Conservation (phyloP, 225 moss, liverwort and hornwort species). For the Rhytidiadelphus loreus region DNA sequence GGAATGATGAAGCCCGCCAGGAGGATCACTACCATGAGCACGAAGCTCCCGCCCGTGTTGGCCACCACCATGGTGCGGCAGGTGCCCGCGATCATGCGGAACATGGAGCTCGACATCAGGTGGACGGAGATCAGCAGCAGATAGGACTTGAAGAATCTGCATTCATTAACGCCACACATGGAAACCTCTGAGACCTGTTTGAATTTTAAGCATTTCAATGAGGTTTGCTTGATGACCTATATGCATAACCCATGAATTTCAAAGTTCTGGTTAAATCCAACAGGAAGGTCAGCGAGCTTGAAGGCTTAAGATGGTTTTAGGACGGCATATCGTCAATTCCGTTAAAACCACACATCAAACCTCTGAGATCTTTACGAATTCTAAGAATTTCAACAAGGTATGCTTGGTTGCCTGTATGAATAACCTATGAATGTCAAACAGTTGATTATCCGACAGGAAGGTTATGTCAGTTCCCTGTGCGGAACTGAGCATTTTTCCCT, state of each 20-base stretch:
- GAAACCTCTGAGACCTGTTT: background rate
- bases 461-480: background rate
- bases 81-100: conserved; percentile 34
- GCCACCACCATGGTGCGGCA: conserved; percentile 38
- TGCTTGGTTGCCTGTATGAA: background rate
- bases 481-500: background rate
- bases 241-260: background rate
- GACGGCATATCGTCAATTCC: background rate
- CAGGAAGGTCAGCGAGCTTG: background rate
- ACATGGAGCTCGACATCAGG: conserved; percentile 29
- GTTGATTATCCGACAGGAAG: background rate
- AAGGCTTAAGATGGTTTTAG: background rate
- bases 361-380: background rate
- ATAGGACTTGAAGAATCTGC: conserved; percentile 23
- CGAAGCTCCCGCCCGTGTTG: conserved; percentile 27
- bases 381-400: background rate
- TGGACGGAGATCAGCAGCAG: conserved; percentile 16
- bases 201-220: background rate
- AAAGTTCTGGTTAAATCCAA: background rate
- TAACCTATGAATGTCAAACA: background rate
- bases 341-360: background rate
- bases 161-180: background rate
- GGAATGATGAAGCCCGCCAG: conserved; percentile 39
- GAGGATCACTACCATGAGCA: conserved; percentile 23
- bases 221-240: no score